Evolutionary conservation across 345 rosid genomes (phyloP).

Genomic region (Pelargonium nanum): DNA sequence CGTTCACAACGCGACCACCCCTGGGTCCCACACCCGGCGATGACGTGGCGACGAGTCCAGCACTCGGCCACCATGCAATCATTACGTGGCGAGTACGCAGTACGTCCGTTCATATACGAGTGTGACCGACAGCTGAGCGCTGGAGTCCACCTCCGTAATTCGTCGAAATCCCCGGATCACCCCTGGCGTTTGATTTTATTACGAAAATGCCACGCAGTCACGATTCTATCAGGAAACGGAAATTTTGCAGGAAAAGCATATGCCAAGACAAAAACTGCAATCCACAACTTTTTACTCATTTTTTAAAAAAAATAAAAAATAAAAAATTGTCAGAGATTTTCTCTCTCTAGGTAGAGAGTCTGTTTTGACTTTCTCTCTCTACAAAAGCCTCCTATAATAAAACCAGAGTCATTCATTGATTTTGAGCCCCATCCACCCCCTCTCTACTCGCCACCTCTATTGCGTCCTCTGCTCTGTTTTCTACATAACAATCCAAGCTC

Average conservation of each 20-base stretch:
- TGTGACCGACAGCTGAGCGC: background rate
- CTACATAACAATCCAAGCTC: background rate
- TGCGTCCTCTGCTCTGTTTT: conserved; percentile 9
- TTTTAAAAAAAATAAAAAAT: background rate
- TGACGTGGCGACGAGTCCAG: background rate
- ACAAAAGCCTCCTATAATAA: conserved; percentile 20
- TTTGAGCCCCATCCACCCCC: background rate
- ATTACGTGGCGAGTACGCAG: background rate
- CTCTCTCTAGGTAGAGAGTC: conserved; percentile 19
- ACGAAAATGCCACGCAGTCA: background rate
- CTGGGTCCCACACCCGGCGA: conserved; percentile 6
- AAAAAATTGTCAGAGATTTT: conserved; percentile 7
- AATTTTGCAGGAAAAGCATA: background rate
- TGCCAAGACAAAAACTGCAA: conserved; percentile 17
- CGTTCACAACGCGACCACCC: conserved; percentile 1
- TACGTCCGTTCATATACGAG: too few species aligned
- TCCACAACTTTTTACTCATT: conserved; percentile 1
- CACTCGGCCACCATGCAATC: background rate
- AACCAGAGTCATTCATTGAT: conserved; percentile 5
- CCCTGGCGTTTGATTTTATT: background rate
- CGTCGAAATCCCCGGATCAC: background rate
- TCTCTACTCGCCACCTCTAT: conserved; percentile 12
- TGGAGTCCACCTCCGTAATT: too few species aligned
- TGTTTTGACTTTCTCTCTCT: conserved; percentile 32
- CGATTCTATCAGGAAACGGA: background rate